Evolutionary conservation across 208 protist genomes (phyloP).

Genomic region (Leishmania guyanensis): DNA sequence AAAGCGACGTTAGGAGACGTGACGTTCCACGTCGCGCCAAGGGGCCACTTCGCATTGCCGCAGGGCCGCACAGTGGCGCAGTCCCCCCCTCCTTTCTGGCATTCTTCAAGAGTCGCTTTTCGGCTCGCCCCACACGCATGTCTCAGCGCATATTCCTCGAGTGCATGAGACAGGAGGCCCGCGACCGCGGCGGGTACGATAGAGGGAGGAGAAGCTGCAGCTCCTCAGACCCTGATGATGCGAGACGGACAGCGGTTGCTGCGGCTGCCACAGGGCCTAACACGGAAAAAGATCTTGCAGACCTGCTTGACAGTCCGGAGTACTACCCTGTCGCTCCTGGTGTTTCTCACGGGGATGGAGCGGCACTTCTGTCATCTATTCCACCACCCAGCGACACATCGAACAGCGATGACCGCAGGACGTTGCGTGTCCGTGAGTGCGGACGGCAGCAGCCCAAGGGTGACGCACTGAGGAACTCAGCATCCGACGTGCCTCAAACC

Average conservation of each 20-base stretch:
- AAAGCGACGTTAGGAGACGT: not conserved
- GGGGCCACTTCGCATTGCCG: not conserved
- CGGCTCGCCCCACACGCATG: conserved; percentile 5
- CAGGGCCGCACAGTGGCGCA: not conserved
- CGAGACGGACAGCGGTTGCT: not conserved
- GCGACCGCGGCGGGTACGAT: conserved; percentile 15
- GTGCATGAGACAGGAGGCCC: conserved; percentile 33
- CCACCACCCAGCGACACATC: not conserved
- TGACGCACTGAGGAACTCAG: not conserved
- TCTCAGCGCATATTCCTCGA: conserved; percentile 27
- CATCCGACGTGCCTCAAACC: not conserved
- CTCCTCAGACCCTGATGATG: not conserved
- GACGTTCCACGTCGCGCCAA: not conserved
- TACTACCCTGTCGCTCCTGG: not conserved
- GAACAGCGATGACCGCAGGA: not conserved
- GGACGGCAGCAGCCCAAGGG: not conserved
- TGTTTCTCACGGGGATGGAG: not conserved
- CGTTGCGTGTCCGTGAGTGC: too few species aligned
- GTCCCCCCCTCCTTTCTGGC: not conserved
- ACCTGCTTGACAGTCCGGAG: not conserved
- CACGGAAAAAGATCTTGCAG: not conserved
- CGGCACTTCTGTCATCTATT: not conserved
- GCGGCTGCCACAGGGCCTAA: not conserved
- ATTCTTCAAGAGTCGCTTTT: not conserved
- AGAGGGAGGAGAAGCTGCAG: conserved; percentile 9